Base-by-base conservation (phyloP, 2,329 filamentous ascomycete species). In the Trichoderma sp. region DNA sequence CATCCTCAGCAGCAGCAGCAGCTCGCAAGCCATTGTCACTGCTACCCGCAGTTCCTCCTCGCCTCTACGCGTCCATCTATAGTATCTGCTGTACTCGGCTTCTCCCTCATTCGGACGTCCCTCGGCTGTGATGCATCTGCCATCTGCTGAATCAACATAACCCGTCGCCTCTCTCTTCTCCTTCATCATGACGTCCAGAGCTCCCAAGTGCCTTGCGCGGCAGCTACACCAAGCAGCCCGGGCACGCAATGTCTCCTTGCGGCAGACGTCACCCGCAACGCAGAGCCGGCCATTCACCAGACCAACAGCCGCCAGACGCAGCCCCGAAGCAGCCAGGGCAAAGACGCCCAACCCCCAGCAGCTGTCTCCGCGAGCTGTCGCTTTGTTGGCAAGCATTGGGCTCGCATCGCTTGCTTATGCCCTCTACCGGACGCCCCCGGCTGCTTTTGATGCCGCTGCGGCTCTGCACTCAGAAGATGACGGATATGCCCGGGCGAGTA, bases 371-470 rank as follows among this genome's bases (percentile, higher is more conserved):
- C 61, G 65, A 26, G 62, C 43, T 17, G 62, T 45, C 15, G 65
- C 62, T 17, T 34, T 67, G n/a, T 7, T 67, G 6, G 61, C 62
- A 19, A 52, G 50, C 62, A 52, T 65, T 6, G 26, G 65, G 43
- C 44, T 67, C 10, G 48, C 61, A 6, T 59, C 65, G 1, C 60
- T 67, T 43, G 61, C 55, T 26, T 54, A 39, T 45, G 63, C 47
- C 19, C 41, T 67, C 0, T 67, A 64, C 14, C 61, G 47, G 26
- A 60, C 61, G 10, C 65, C 65, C 2, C 61, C 41, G 9, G 43
- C 61, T 34, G 56, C 51, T 0, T 60, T 67, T 47, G 65, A 67
- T 30, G 56, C 61, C 14, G 65, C 62, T 7, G 45, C 52, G 3
- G 30, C 55, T 7, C 34, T 63, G n/a, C 51, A 65, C 5, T 56